These are phyloP conservation scores for Wickerhamiella azyma DNA, from an alignment of 805 yeast genomes.

Conservation along the genomic window DNA sequence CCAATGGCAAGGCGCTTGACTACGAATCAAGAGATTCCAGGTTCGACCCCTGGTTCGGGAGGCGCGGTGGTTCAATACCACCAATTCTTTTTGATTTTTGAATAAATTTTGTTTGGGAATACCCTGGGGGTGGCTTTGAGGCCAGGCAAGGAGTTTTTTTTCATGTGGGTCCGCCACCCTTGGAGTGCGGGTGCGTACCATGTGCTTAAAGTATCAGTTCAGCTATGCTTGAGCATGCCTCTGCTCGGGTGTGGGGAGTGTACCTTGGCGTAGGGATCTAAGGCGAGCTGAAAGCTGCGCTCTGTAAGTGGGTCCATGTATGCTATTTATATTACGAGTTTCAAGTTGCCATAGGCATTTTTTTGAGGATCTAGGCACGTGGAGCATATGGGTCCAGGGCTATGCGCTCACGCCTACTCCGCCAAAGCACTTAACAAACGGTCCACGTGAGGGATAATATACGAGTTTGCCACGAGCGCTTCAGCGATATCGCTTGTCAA, in stretches of 20 bases:
- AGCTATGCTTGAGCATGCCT: too few species aligned
- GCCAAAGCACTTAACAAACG: constrained; percentile 14
- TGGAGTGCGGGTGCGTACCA: too few species aligned
- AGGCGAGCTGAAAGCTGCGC: too few species aligned
- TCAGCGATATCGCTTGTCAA: constrained; percentile 14
- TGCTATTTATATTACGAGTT: too few species aligned
- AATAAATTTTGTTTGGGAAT: neutral
- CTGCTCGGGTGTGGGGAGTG: too few species aligned
- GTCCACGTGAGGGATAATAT: constrained; percentile 18
- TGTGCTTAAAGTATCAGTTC: too few species aligned
- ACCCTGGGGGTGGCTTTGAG: neutral
- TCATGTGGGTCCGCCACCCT: too few species aligned
- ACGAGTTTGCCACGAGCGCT: constrained; percentile 18
- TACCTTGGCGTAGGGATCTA: too few species aligned
- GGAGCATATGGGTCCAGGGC: too few species aligned
- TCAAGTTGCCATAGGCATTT: too few species aligned
- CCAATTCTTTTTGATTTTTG: neutral
- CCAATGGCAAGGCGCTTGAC: constrained; percentile 13
- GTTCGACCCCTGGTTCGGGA: constrained; percentile 13
- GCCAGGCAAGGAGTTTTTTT: neutral
- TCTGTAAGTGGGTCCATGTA: too few species aligned
- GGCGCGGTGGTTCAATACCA: neutral
- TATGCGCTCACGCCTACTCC: too few species aligned
- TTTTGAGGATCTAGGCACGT: constrained; percentile 17
- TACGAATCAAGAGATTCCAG: constrained; percentile 12